Evolutionary conservation across 2,329 filamentous ascomycete species (phyloP).

Genomic region (Diaporthe vexans): DNA sequence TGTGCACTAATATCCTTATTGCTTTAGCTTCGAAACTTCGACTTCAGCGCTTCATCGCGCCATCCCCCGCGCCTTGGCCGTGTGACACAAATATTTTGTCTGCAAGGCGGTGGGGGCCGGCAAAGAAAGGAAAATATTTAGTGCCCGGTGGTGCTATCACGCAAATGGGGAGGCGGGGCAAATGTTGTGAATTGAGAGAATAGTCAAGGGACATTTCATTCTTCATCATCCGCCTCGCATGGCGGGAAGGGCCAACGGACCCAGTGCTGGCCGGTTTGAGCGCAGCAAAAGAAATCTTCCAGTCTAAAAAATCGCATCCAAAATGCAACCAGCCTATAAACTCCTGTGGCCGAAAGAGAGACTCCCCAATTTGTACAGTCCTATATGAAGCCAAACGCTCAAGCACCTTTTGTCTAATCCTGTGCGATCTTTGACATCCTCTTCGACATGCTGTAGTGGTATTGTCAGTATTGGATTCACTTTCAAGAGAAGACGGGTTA

Average conservation of each 20-base stretch:
- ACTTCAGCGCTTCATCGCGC: not conserved
- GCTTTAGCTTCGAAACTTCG: not conserved
- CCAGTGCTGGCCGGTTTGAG: not conserved
- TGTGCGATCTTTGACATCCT: slow-evolving; percentile 65
- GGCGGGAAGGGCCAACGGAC: not conserved
- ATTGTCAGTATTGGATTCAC: slow-evolving; percentile 49
- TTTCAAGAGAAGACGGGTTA: not conserved
- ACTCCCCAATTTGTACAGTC: not conserved
- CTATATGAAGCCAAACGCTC: too few species aligned
- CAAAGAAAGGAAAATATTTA: not conserved
- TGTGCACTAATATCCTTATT: not conserved
- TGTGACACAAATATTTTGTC: not conserved
- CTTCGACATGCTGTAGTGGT: slow-evolving; percentile 73
- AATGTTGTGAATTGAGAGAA: not conserved
- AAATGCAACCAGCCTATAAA: slow-evolving; percentile 14
- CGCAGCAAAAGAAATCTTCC: not conserved
- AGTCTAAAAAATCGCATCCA: not conserved
- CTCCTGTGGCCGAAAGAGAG: not conserved
- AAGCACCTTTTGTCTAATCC: slow-evolving; percentile 10
- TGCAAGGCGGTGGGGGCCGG: not conserved
- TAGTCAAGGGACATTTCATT: slow-evolving; percentile 14
- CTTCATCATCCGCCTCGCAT: not conserved
- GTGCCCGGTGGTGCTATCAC: too few species aligned
- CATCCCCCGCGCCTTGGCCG: slow-evolving; percentile 8
- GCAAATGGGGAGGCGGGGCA: too few species aligned